A percentile compares a stretch with the other conserved stretches of the same genome.
Evolutionary conservation across 805 yeast genomes (phyloP).

Genomic region (Schwanniomyces yamadae): DNA sequence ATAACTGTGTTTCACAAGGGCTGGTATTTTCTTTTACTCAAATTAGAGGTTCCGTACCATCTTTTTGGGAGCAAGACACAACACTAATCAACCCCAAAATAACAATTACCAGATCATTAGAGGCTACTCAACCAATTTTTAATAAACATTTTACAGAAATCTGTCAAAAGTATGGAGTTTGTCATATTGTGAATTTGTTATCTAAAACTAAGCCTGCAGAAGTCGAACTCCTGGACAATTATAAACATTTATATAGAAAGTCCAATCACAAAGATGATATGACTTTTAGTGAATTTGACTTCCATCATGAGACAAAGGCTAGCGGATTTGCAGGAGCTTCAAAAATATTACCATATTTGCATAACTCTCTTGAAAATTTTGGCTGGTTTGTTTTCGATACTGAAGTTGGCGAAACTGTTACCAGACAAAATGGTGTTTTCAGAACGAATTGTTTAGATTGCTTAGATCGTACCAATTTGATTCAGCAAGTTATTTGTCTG

Average conservation of each 20-base stretch:
- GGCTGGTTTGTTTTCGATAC: constrained; percentile 82
- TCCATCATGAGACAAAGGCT: constrained; percentile 85
- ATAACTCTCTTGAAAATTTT: constrained; percentile 67
- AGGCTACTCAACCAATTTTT: constrained; percentile 90
- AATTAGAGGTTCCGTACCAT: constrained; percentile 93
- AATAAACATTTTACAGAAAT: constrained; percentile 74
- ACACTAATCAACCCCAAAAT: constrained; percentile 90
- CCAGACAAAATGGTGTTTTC: constrained; percentile 87
- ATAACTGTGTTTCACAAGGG: constrained; percentile 45
- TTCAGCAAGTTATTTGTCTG: constrained; percentile 79
- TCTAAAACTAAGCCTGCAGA: constrained; percentile 76
- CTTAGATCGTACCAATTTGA: constrained; percentile 87
- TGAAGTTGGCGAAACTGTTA: constrained; percentile 48
- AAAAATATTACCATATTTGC: constrained; percentile 60
- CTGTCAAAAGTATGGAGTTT: constrained; percentile 75
- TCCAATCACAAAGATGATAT: constrained; percentile 37
- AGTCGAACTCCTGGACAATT: constrained; percentile 65
- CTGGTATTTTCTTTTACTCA: constrained; percentile 75
- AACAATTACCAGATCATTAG: constrained; percentile 80
- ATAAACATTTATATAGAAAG: constrained; percentile 54
- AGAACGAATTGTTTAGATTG: constrained; percentile 92
- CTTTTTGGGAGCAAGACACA: constrained; percentile 97
- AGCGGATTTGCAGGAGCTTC: constrained; percentile 83
- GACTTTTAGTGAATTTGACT: constrained; percentile 80
- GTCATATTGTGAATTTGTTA: constrained; percentile 84